Percentiles rank a stretch among this genome's conserved stretches.
These are phyloP conservation scores for Candida koratica DNA, from an alignment of 805 yeast species.

Conservation along the genomic window DNA sequence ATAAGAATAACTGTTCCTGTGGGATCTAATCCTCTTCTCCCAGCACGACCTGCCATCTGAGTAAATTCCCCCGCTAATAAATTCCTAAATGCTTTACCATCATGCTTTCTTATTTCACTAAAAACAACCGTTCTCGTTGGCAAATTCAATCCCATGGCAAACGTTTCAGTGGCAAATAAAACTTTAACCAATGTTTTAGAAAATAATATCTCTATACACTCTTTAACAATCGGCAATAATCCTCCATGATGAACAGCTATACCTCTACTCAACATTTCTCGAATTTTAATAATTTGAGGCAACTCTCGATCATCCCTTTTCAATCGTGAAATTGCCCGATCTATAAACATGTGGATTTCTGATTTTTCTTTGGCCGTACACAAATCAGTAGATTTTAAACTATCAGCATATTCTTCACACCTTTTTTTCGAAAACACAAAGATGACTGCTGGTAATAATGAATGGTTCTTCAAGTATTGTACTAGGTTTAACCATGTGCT, in stretches of 20 bases:
- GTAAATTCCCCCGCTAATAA: conserved; percentile 95
- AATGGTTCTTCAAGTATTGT: conserved; percentile 60
- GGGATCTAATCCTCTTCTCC: conserved; percentile 73
- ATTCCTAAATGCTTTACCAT: conserved; percentile 77
- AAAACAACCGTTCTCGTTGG: conserved; percentile 97
- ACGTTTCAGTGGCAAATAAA: conserved; percentile 94
- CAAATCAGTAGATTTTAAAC: conserved; percentile 69
- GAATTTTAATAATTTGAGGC: conserved; percentile 82
- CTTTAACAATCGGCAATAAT: conserved; percentile 85
- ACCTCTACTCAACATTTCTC: conserved; percentile 83
- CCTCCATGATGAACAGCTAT: conserved; percentile 97
- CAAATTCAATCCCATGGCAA: conserved; percentile 96
- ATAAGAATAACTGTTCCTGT: conserved; percentile 94
- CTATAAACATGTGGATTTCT: conserved; percentile 90
- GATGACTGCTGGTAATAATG: conserved; percentile 83
- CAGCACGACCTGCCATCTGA: conserved; percentile 99
- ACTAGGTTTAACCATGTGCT: conserved; percentile 74
- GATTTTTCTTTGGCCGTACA: conserved; percentile 83
- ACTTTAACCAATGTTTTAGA: conserved; percentile 84
- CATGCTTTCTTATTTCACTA: conserved; percentile 81
- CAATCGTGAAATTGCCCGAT: conserved; percentile 79
- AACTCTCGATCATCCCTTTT: conserved; percentile 88
- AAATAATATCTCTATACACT: conserved; percentile 86
- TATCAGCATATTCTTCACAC: conserved; percentile 89
- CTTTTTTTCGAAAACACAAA: conserved; percentile 92